Evolutionary conservation across 371 early-diverging fungal genomes (phyloP).

Genomic region (Mucor ambiguus): DNA sequence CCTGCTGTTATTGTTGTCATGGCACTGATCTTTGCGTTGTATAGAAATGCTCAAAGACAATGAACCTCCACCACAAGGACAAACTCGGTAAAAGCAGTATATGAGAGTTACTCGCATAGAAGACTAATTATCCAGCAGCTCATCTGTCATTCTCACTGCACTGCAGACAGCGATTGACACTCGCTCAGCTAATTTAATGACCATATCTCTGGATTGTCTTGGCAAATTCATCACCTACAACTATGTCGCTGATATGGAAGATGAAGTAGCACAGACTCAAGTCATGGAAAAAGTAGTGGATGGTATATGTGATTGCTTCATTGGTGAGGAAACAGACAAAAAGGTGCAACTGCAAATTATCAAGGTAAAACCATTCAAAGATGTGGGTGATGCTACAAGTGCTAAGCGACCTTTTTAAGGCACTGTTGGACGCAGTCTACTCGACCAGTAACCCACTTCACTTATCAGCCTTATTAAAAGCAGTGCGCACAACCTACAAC

Average conservation of each 20-base stretch:
- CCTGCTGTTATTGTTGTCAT: not conserved
- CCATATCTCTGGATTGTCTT: conserved; percentile 67
- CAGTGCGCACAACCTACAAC: conserved; percentile 78
- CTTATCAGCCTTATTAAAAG: conserved; percentile 76
- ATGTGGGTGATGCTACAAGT: too few relatives aligned
- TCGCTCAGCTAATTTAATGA: conserved; percentile 55
- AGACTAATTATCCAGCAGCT: conserved; percentile 27
- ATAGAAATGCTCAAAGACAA: conserved; percentile 43
- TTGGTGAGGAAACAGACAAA: conserved; percentile 77
- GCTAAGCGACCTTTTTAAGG: conserved; percentile 42
- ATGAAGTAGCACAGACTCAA: conserved; percentile 44
- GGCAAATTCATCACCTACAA: conserved; percentile 79
- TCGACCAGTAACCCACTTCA: conserved; percentile 70
- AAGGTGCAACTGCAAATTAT: conserved; percentile 76
- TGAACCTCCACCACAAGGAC: conserved; percentile 46
- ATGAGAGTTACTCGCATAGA: not conserved
- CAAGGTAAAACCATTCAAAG: conserved; percentile 46
- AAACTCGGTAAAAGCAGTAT: conserved; percentile 29
- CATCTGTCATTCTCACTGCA: conserved; percentile 58
- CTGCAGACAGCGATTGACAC: conserved; percentile 63
- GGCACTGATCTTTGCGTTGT: not conserved
- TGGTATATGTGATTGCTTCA: conserved; percentile 60
- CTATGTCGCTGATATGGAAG: conserved; percentile 59
- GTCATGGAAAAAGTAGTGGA: conserved; percentile 61
- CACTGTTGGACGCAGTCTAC: conserved; percentile 83